These are phyloP conservation scores for Tarenaya hassleriana DNA, from an alignment of 345 rosid species.

Conservation along the genomic window DNA sequence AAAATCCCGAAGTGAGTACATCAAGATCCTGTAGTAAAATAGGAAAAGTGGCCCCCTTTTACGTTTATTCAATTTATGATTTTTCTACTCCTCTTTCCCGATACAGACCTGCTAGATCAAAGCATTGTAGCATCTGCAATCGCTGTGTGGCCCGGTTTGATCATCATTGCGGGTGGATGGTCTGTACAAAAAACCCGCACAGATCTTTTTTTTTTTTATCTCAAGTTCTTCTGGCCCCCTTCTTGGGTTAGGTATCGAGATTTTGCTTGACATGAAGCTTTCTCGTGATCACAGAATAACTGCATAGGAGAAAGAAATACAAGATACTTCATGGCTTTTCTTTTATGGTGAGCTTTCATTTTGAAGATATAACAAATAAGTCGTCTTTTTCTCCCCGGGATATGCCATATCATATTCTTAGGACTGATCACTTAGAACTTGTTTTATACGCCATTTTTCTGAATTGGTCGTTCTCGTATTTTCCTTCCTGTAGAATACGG, in stretches of 20 bases:
- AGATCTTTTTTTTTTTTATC: not conserved
- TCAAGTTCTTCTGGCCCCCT: not conserved
- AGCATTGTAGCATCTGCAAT: constrained; percentile 87
- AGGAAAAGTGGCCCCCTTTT: not conserved
- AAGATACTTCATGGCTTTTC: constrained; percentile 84
- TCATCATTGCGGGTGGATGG: constrained; percentile 99
- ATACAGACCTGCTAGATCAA: constrained; percentile 93
- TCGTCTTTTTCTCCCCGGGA: not conserved
- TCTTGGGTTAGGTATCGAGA: not conserved
- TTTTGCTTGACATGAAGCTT: constrained; percentile 12
- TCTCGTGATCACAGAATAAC: constrained; percentile 56
- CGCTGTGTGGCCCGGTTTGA: constrained; percentile 96
- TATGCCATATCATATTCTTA: no score
- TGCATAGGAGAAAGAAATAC: constrained; percentile 93
- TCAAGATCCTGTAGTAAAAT: not conserved
- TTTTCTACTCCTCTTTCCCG: constrained; percentile 8
- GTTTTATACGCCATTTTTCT: not conserved
- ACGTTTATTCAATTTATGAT: constrained; percentile 5
- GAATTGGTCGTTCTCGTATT: not conserved
- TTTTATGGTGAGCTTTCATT: constrained; percentile 68
- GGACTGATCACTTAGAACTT: not conserved
- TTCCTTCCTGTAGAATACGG: not conserved
- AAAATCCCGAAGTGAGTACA: constrained; percentile 67
- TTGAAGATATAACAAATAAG: constrained; percentile 10
- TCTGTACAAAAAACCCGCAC: constrained; percentile 22